A percentile compares a stretch with the other conserved stretches of the same genome.
Conservation (phyloP, 1,139 yeast genomes). For the Diutina neorugosa region DNA sequence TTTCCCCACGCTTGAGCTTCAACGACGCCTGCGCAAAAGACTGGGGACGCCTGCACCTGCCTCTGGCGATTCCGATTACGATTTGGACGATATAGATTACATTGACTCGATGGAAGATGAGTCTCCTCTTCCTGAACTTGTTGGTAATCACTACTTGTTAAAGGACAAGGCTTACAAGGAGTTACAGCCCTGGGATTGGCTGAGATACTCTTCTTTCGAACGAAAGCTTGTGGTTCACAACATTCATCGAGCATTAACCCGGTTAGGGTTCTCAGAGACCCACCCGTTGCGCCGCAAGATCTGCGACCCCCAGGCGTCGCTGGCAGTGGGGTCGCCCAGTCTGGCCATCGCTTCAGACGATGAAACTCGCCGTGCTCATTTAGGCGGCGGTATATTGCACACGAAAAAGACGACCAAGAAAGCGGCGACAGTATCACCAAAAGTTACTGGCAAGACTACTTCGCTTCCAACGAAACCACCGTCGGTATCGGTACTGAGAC, state of each 20-base stretch:
- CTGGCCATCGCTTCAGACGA: neutral
- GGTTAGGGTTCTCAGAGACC: conserved; percentile 32
- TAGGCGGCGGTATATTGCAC: neutral
- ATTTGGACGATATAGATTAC: neutral
- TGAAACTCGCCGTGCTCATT: neutral
- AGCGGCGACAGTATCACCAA: neutral
- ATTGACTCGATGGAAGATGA: neutral
- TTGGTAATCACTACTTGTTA: conserved; percentile 12
- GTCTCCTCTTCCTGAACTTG: neutral
- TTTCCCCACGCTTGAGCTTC: conserved; percentile 14
- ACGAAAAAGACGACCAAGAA: neutral
- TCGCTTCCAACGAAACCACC: neutral
- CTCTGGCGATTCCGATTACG: neutral
- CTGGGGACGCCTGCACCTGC: neutral
- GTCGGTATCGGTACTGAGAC: neutral
- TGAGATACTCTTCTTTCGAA: conserved; percentile 21
- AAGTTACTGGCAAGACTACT: neutral
- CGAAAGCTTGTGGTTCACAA: conserved; percentile 21
- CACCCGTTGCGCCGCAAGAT: conserved; percentile 32
- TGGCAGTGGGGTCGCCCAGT: neutral
- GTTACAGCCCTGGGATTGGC: conserved; percentile 29
- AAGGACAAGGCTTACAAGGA: conserved; percentile 34
- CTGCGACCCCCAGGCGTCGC: conserved; percentile 1
- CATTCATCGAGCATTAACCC: conserved; percentile 27
- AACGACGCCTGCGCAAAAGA: conserved; percentile 4